Conservation (phyloP, 768 basidiomycete species). For the Saitozyma podzolica region DNA sequence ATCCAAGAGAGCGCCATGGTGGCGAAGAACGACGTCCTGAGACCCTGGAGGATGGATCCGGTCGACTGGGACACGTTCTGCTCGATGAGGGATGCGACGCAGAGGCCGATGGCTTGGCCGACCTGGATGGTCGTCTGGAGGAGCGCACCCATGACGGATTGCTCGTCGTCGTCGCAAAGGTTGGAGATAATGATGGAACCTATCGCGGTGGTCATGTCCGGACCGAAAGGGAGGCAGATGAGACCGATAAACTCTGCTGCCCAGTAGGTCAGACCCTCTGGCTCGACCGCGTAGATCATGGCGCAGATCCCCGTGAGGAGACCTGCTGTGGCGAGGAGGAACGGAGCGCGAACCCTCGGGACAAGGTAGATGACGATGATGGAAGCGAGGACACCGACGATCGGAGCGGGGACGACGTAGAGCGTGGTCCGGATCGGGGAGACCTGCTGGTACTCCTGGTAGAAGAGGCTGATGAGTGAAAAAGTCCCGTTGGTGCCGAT, state of each 20-base stretch:
- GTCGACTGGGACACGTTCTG: slow-evolving; percentile 4
- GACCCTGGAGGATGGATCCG: slow-evolving; percentile 17
- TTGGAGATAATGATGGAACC: too few relatives aligned
- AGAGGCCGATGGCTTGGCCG: slow-evolving; percentile 8
- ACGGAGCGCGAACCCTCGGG: slow-evolving; percentile 15
- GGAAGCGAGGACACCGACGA: slow-evolving; percentile 22
- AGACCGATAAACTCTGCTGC: slow-evolving; percentile 27
- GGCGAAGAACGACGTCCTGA: slow-evolving; percentile 16
- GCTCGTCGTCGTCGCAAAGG: slow-evolving; percentile 5
- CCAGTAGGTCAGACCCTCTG: slow-evolving; percentile 34
- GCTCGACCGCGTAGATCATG: slow-evolving; percentile 33
- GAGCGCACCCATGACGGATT: slow-evolving; percentile 18
- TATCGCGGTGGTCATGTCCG: slow-evolving; percentile 17
- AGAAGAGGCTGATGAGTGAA: slow-evolving; percentile 28
- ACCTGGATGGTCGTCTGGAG: slow-evolving; percentile 16
- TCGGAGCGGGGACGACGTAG: slow-evolving; percentile 16
- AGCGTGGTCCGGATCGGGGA: slow-evolving; percentile 22
- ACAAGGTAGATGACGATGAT: slow-evolving; percentile 16
- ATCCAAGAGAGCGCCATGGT: too few relatives aligned
- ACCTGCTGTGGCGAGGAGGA: slow-evolving; percentile 21
- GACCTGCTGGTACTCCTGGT: slow-evolving; percentile 31
- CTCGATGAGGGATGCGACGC: slow-evolving; percentile 12
- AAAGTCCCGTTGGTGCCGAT: slow-evolving; percentile 17
- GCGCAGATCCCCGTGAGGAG: slow-evolving; percentile 8
- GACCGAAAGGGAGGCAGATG: slow-evolving; percentile 25